phyloP scores from a whole-genome alignment of 2,329 filamentous ascomycete species.

The Aureobasidium vineae region DNA sequence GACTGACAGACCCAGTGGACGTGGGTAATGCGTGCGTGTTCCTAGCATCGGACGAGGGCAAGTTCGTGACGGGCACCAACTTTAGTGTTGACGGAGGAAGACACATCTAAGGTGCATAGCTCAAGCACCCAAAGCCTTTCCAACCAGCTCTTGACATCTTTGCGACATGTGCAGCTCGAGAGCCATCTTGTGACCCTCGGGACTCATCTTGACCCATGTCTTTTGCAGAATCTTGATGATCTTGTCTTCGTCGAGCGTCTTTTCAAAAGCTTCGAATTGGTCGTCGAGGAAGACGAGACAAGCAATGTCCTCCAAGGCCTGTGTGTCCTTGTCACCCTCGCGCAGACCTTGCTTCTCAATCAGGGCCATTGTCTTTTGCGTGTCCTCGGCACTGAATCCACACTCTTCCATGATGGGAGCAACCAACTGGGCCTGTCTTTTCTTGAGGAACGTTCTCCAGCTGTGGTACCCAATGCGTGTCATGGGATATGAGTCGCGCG shows the following conservation, averaged over 20 bases:
- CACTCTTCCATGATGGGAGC: conserved; percentile 53
- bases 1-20: conserved; percentile 60
- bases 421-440: conserved; percentile 65
- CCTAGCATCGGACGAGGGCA: conserved; percentile 67
- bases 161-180: conserved; percentile 64
- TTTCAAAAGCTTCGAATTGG: conserved; percentile 78
- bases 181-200: conserved; percentile 62
- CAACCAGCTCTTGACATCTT: conserved; percentile 60
- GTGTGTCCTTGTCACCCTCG: conserved; percentile 62
- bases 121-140: conserved; percentile 57
- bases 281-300: conserved; percentile 86
- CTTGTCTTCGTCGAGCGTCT: conserved; percentile 72
- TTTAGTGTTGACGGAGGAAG: conserved; percentile 62
- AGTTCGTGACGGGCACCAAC: conserved; percentile 70
- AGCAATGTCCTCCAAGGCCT: conserved; percentile 79
- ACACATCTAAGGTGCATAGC: conserved; percentile 35
- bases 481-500: conserved; percentile 68
- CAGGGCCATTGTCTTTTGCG: conserved; percentile 64
- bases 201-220: conserved; percentile 75
- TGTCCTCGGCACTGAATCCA: conserved; percentile 54
- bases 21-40: conserved; percentile 70
- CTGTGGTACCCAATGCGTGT: conserved; percentile 72
- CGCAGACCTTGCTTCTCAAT: conserved; percentile 75
- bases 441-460: conserved; percentile 75
- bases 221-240: conserved; percentile 67